A percentile compares a stretch with the other conserved stretches of the same genome.
These are phyloP conservation scores for Rhizopogon rudus DNA, from an alignment of 768 basidiomycete species.

Conservation along the genomic window DNA sequence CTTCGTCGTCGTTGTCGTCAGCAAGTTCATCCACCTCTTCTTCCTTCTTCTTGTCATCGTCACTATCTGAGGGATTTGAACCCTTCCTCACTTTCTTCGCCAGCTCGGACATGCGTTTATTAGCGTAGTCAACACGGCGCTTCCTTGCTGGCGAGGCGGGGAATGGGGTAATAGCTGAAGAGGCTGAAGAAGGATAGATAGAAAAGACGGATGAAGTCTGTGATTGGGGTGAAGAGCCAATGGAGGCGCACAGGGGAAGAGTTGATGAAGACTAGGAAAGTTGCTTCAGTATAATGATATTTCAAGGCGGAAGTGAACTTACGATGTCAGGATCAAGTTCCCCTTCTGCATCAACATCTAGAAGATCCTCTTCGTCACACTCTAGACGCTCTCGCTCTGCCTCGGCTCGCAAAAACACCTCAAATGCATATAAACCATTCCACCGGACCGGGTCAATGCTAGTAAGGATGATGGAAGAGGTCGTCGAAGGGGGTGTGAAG, in stretches of 20 bases:
- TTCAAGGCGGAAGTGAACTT: background rate
- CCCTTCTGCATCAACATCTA: conserved; percentile 15
- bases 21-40: conserved; percentile 13
- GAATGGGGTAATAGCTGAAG: conserved; percentile 20
- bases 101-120: conserved; percentile 21
- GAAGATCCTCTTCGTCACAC: conserved; percentile 8
- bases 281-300: background rate
- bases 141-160: conserved; percentile 3
- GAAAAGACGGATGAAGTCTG: background rate
- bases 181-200: conserved; percentile 16
- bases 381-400: conserved; percentile 21
- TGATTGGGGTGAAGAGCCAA: no score
- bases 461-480: conserved; percentile 9
- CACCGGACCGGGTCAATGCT: conserved; percentile 21
- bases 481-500: conserved; percentile 17
- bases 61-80: conserved; percentile 20
- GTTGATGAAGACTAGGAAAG: conserved; percentile 20
- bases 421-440: conserved; percentile 24
- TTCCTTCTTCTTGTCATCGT: conserved; percentile 18
- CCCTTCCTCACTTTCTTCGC: conserved; percentile 25
- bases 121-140: conserved; percentile 25
- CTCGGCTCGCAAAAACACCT: conserved; percentile 9
- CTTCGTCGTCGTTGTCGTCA: conserved; percentile 4
- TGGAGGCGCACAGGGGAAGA: conserved; percentile 5
- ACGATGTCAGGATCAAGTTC: conserved; percentile 26